These are phyloP conservation scores for Penicillium sp. DNA, from an alignment of 2,329 filamentous ascomycete genomes.

Conservation along the genomic window DNA sequence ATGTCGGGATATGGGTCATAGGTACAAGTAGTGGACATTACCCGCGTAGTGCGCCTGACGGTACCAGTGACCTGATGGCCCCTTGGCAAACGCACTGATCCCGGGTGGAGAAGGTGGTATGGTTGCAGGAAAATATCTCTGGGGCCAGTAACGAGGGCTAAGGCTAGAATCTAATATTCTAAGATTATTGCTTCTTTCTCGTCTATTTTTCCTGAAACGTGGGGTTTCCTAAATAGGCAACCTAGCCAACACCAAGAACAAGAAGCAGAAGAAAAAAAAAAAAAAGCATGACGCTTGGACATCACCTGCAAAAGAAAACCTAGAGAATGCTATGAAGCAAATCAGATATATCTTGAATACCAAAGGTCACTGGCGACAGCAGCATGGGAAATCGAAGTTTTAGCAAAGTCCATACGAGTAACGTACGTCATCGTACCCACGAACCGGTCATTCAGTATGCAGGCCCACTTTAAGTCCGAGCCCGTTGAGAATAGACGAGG, in stretches of 20 bases:
- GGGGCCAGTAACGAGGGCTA: not conserved
- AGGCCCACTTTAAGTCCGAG: not conserved
- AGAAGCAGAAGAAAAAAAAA: not conserved
- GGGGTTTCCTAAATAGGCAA: conserved; percentile 4
- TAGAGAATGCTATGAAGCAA: not conserved
- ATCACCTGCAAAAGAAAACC: not conserved
- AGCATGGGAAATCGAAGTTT: not conserved
- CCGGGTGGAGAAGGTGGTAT: not conserved
- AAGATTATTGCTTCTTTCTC: not conserved
- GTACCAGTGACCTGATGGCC: not conserved
- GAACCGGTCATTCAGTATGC: not conserved
- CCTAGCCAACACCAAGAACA: not conserved
- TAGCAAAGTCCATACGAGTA: not conserved
- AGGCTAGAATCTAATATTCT: not conserved
- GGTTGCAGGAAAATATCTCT: conserved; percentile 1
- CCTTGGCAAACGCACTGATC: not conserved
- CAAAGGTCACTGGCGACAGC: not conserved
- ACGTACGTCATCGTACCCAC: conserved; percentile 4
- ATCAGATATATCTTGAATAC: not conserved
- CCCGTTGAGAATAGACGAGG: not conserved
- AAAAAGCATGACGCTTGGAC: not conserved
- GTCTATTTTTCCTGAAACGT: conserved; percentile 19
- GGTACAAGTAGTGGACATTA: not conserved
- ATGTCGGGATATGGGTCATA: not conserved
- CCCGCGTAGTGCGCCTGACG: not conserved